Evolutionary conservation across 495 filamentous ascomycete genomes (phyloP).

Genomic region (Daldinia bambusicola): DNA sequence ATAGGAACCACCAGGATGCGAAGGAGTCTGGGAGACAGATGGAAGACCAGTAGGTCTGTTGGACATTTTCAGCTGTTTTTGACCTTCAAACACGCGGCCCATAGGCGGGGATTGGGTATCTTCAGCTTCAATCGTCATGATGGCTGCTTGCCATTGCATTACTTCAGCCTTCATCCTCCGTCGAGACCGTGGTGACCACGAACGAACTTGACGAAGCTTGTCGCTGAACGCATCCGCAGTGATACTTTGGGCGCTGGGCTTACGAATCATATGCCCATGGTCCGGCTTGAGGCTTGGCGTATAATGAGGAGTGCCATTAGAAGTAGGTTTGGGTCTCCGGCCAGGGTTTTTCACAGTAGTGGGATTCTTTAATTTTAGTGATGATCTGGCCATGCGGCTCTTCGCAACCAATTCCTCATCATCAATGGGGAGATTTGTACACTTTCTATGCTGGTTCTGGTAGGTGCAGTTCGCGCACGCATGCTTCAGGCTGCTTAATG

Average conservation of each 20-base stretch:
- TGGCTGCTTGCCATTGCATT: slow-evolving; percentile 43
- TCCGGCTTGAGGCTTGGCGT: slow-evolving; percentile 7
- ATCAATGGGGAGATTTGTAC: slow-evolving; percentile 38
- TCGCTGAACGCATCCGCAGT: slow-evolving; percentile 34
- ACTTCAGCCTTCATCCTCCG: slow-evolving; percentile 40
- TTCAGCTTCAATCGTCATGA: slow-evolving; percentile 44
- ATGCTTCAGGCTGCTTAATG: slow-evolving; percentile 32
- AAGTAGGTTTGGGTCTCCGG: slow-evolving; percentile 22
- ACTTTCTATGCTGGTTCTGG: slow-evolving; percentile 42
- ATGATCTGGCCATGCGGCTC: slow-evolving; percentile 24
- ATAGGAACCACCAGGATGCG: slow-evolving; percentile 14
- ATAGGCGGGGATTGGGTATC: not conserved
- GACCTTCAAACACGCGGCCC: not conserved
- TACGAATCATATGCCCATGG: slow-evolving; percentile 20
- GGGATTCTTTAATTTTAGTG: slow-evolving; percentile 19
- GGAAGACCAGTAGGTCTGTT: not conserved
- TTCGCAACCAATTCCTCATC: slow-evolving; percentile 31
- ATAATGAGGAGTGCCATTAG: not conserved
- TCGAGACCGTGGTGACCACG: slow-evolving; percentile 40
- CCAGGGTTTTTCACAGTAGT: slow-evolving; percentile 9
- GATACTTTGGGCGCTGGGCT: slow-evolving; percentile 20
- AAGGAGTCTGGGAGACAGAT: slow-evolving; percentile 6
- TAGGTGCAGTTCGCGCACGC: slow-evolving; percentile 47
- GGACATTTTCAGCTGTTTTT: not conserved
- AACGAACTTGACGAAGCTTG: slow-evolving; percentile 40